These are phyloP conservation scores for Sphaerulina musiva DNA, from an alignment of 2,329 filamentous ascomycete species.

Conservation along the genomic window DNA sequence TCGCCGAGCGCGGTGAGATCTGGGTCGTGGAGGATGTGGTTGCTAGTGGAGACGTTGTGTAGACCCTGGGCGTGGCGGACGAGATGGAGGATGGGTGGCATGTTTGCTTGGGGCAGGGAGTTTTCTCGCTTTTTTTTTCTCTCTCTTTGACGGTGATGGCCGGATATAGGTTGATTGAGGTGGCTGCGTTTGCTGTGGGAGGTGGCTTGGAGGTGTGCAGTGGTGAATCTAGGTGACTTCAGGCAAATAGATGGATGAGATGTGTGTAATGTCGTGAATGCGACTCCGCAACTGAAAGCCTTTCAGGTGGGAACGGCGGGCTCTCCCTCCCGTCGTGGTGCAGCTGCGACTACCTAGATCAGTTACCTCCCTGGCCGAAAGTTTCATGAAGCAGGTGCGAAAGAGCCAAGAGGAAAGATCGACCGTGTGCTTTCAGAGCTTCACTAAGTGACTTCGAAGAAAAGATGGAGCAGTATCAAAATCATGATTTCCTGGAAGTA, in stretches of 20 bases:
- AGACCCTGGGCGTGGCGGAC: slow-evolving; percentile 68
- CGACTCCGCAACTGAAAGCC: too few relatives aligned
- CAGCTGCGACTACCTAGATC: not conserved
- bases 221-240: not conserved
- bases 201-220: not conserved
- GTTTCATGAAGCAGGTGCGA: not conserved
- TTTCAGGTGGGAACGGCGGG: too few relatives aligned
- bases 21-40: slow-evolving; percentile 71
- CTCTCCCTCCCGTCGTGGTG: not conserved
- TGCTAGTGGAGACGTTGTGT: slow-evolving; percentile 68
- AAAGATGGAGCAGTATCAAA: not conserved
- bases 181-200: not conserved
- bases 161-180: too few relatives aligned
- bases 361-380: not conserved
- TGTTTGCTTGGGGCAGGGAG: slow-evolving; percentile 8
- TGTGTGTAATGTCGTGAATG: not conserved
- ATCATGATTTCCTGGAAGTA: too few relatives aligned
- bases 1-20: slow-evolving; percentile 68
- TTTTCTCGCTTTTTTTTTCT: not conserved
- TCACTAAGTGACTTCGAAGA: not conserved
- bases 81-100: slow-evolving; percentile 49
- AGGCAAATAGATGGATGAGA: not conserved
- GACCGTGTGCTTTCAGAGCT: not conserved
- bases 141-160: too few relatives aligned
- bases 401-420: not conserved